Evolutionary conservation across 768 basidiomycete species (phyloP).

Genomic region (Hypsizygus marmoreus): DNA sequence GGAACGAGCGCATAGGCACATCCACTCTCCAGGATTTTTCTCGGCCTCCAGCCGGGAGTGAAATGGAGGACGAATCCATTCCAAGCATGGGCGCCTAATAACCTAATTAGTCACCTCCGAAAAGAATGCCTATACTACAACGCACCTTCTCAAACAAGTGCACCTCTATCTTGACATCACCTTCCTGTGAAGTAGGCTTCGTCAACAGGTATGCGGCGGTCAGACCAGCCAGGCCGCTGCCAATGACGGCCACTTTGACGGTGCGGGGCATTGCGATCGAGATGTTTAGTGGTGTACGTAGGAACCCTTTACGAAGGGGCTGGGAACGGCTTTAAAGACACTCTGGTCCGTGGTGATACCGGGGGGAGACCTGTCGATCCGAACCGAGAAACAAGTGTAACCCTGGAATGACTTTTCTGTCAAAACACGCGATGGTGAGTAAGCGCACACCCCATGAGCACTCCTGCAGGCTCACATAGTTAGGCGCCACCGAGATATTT

Average conservation of each 20-base stretch:
- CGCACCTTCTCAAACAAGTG: constrained; percentile 77
- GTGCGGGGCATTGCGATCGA: constrained; percentile 31
- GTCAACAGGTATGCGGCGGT: constrained; percentile 64
- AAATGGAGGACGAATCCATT: constrained; percentile 68
- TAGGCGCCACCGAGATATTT: too few relatives aligned
- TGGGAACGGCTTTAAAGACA: too few relatives aligned
- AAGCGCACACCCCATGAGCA: too few relatives aligned
- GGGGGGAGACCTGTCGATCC: too few relatives aligned
- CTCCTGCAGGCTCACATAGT: too few relatives aligned
- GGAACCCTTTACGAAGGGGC: too few relatives aligned
- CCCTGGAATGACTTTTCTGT: too few relatives aligned
- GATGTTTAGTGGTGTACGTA: background rate
- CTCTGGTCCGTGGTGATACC: too few relatives aligned
- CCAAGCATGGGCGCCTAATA: constrained; percentile 56
- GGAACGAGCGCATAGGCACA: constrained; percentile 82
- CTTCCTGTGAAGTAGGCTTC: constrained; percentile 26
- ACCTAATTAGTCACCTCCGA: constrained; percentile 1
- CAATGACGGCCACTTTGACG: constrained; percentile 69
- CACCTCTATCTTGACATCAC: constrained; percentile 57
- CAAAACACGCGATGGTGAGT: too few relatives aligned
- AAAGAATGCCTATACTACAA: background rate
- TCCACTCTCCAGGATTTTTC: constrained; percentile 59
- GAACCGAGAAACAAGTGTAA: too few relatives aligned
- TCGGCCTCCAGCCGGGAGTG: constrained; percentile 37
- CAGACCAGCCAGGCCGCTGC: constrained; percentile 74